Evolutionary conservation across 208 protist genomes (phyloP).

Genomic region (Wallacemonas sp.): DNA sequence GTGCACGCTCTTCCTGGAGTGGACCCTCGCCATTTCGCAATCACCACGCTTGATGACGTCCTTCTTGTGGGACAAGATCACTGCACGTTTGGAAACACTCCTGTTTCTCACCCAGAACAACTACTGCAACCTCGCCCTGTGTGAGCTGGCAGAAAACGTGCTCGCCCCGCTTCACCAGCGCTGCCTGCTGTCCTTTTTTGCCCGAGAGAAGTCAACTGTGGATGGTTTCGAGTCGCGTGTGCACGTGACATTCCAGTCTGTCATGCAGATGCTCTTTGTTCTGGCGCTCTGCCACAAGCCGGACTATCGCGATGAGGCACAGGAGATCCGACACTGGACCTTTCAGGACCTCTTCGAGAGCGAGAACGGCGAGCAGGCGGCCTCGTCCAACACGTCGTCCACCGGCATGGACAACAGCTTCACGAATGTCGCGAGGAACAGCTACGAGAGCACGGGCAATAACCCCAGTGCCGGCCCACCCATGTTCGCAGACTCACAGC

Average conservation of each 20-base stretch:
- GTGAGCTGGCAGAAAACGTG: slow-evolving; percentile 44
- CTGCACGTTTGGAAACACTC: slow-evolving; percentile 34
- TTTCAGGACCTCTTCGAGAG: slow-evolving; percentile 15
- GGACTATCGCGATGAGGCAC: slow-evolving; percentile 35
- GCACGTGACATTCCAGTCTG: slow-evolving; percentile 38
- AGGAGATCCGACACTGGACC: slow-evolving; percentile 41
- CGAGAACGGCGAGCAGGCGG: background rate
- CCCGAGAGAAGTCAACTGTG: slow-evolving; percentile 39
- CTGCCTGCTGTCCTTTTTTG: slow-evolving; percentile 50
- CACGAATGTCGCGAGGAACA: background rate
- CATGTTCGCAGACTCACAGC: no score
- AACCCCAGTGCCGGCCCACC: no score
- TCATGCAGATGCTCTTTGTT: slow-evolving; percentile 53
- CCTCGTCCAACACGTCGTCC: slow-evolving; percentile 3
- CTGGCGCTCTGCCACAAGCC: slow-evolving; percentile 52
- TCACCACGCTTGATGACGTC: slow-evolving; percentile 40
- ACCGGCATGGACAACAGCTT: background rate
- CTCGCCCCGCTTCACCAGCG: slow-evolving; percentile 45
- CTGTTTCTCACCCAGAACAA: slow-evolving; percentile 50
- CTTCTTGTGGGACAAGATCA: slow-evolving; percentile 61
- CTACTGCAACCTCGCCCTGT: slow-evolving; percentile 44
- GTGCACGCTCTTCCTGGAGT: slow-evolving; percentile 66
- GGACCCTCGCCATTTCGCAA: slow-evolving; percentile 46
- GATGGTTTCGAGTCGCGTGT: slow-evolving; percentile 42
- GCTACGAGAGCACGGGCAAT: background rate